Percentiles rank a stretch among this genome's conserved stretches.
Evolutionary conservation across 148 eudicot genomes (phyloP).

Genomic region (Drosera capensis): DNA sequence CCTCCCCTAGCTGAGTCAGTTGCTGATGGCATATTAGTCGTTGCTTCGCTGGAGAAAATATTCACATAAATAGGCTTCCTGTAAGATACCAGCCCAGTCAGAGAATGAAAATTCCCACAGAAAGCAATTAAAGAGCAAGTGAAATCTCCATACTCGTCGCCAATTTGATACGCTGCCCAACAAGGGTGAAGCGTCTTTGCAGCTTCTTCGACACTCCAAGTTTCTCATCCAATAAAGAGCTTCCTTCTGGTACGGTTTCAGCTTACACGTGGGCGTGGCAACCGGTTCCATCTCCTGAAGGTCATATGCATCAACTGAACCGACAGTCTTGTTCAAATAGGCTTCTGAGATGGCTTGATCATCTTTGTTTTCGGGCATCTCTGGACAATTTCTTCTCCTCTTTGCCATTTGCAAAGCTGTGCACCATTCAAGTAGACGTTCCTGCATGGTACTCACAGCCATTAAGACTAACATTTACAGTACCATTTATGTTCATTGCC

Average conservation of each 20-base stretch:
- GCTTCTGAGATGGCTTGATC: slow-evolving; percentile 46
- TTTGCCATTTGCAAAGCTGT: slow-evolving; percentile 20
- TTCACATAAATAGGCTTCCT: slow-evolving; percentile 59
- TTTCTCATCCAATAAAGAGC: slow-evolving; percentile 70
- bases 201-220: slow-evolving; percentile 30
- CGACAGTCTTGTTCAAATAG: slow-evolving; percentile 51
- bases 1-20: slow-evolving; percentile 53
- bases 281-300: slow-evolving; percentile 64
- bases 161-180: slow-evolving; percentile 47
- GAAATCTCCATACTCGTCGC: slow-evolving; percentile 30
- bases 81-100: slow-evolving; percentile 1
- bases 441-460: slow-evolving; percentile 27
- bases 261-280: slow-evolving; percentile 33
- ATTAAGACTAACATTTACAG: background rate
- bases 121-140: background rate
- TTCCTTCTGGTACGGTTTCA: slow-evolving; percentile 66
- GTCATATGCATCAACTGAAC: slow-evolving; percentile 41
- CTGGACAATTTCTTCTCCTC: slow-evolving; percentile 17
- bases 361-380: slow-evolving; percentile 16
- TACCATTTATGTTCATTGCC: too few species aligned
- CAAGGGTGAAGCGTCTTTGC: slow-evolving; percentile 60
- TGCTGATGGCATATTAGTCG: slow-evolving; percentile 47
- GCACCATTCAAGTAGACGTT: slow-evolving; percentile 10
- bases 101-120: background rate
- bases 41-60: slow-evolving; percentile 56